These are phyloP conservation scores for Byssochlamys sp. DNA, from an alignment of 2,329 filamentous ascomycete genomes.

Conservation along the genomic window DNA sequence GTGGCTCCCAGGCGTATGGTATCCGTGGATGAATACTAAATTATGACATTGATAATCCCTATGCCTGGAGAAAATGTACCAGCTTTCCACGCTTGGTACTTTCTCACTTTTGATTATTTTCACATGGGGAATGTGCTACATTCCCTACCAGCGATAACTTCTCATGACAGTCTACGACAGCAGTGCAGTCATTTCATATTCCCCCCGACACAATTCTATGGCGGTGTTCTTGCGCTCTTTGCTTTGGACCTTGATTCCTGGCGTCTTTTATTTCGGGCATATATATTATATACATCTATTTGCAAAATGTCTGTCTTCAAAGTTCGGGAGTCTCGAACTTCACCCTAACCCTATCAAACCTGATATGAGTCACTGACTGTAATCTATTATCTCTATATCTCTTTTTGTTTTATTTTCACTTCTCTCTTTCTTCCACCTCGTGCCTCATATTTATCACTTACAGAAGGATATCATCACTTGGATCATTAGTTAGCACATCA, in stretches of 20 bases:
- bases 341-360: background rate
- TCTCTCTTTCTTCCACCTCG: background rate
- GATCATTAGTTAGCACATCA: background rate
- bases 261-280: background rate
- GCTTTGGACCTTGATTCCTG: background rate
- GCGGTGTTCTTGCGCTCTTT: background rate
- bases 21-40: constrained; percentile 34
- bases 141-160: constrained; percentile 3
- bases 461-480: background rate
- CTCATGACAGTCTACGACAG: constrained; percentile 3
- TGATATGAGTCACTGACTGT: background rate
- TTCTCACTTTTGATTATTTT: background rate
- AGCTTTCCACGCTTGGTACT: background rate
- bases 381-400: background rate
- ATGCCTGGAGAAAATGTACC: constrained; percentile 2
- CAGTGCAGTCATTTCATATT: constrained; percentile 8
- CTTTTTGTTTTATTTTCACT: no score
- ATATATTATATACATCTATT: background rate
- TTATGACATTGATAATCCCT: constrained; percentile 15
- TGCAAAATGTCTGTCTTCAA: background rate
- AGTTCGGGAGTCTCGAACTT: background rate
- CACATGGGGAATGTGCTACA: background rate
- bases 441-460: background rate
- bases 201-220: constrained; percentile 3
- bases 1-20: constrained; percentile 29